Percentiles rank a stretch among this genome's conserved stretches.
phyloP scores from a whole-genome alignment of 164 flowering plant genomes.

The Amborella trichopoda region DNA sequence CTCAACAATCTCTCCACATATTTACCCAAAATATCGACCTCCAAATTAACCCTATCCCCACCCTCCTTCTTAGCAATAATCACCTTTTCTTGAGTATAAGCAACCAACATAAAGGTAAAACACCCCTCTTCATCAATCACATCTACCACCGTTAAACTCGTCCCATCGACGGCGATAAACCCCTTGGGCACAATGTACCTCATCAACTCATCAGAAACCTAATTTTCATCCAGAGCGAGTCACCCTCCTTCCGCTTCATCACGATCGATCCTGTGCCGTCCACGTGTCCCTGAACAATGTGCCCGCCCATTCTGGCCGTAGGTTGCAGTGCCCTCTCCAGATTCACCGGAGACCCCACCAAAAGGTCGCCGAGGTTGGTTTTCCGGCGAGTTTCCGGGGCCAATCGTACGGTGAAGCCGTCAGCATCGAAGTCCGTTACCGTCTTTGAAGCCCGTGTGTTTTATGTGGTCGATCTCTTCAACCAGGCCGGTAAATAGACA shows the following conservation, averaged over 20 bases:
- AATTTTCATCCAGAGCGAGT: neutral
- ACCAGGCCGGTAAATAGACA: conserved; percentile 81
- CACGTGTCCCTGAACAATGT: neutral
- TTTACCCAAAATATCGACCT: neutral
- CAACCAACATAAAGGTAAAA: neutral
- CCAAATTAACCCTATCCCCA: neutral
- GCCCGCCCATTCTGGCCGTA: neutral
- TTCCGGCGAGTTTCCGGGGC: neutral
- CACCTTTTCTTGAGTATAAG: neutral
- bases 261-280: neutral
- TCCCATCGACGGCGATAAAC: neutral
- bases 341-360: neutral
- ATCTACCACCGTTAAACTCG: neutral
- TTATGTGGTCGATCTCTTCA: conserved; percentile 74
- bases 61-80: neutral
- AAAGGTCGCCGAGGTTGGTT: neutral
- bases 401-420: too few relatives aligned
- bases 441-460: conserved; percentile 34
- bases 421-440: neutral
- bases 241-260: neutral
- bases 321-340: neutral
- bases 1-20: neutral
- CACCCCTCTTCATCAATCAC: neutral
- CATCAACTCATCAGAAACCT: neutral
- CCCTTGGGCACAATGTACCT: neutral